Evolutionary conservation across 148 eudicot genomes (phyloP).

Genomic region (Rhododendron henanense): DNA sequence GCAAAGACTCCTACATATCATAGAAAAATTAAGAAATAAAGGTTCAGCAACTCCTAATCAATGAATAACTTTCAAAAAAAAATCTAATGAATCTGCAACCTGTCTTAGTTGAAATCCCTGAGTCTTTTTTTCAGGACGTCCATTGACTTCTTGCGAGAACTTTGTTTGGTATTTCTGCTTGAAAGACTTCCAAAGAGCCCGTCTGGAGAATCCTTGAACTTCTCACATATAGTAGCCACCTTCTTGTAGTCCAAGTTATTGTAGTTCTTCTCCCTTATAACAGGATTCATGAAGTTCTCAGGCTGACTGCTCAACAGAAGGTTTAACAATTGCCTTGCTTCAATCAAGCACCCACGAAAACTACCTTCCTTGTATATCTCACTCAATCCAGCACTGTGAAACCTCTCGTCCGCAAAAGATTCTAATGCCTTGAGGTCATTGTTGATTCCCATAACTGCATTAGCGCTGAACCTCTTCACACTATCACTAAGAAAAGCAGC

Average conservation of each 20-base stretch:
- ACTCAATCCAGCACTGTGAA: slow-evolving; percentile 72
- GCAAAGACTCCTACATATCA: slow-evolving; percentile 8
- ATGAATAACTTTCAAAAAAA: slow-evolving; percentile 4
- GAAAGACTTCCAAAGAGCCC: slow-evolving; percentile 90
- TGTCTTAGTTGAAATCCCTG: slow-evolving; percentile 65
- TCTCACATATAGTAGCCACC: slow-evolving; percentile 77
- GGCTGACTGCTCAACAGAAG: slow-evolving; percentile 87
- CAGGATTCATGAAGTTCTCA: slow-evolving; percentile 94
- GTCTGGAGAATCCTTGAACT: slow-evolving; percentile 85
- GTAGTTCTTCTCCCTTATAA: slow-evolving; percentile 72
- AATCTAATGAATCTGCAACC: slow-evolving; percentile 20
- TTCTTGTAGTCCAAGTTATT: slow-evolving; percentile 69
- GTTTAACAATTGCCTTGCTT: slow-evolving; percentile 75
- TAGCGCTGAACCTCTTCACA: slow-evolving; percentile 77
- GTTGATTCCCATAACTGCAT: slow-evolving; percentile 68
- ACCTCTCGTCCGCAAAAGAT: slow-evolving; percentile 76
- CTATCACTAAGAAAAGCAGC: slow-evolving; percentile 75
- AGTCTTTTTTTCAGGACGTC: slow-evolving; percentile 73
- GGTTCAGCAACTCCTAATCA: slow-evolving; percentile 13
- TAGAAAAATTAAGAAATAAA: not conserved
- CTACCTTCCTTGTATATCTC: slow-evolving; percentile 71
- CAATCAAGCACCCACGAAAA: slow-evolving; percentile 63
- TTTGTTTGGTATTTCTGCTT: slow-evolving; percentile 69
- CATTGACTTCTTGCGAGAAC: slow-evolving; percentile 74
- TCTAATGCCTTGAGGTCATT: slow-evolving; percentile 69